A percentile compares a stretch with the other conserved stretches of the same genome.
Evolutionary conservation across 139 green algal genomes (phyloP).

Genomic region (Closterium sp.): DNA sequence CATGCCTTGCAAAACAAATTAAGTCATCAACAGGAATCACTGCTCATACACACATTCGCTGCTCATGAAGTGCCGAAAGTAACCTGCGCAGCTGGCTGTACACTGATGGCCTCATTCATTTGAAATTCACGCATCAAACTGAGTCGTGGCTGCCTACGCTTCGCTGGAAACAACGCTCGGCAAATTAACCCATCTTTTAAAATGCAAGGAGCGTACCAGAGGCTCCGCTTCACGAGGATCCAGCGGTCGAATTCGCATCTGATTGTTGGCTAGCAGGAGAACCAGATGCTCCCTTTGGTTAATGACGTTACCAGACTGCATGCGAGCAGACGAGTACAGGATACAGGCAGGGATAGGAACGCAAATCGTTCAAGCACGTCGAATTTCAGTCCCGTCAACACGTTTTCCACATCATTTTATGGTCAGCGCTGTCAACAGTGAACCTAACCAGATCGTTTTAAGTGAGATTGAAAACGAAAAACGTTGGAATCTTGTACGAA

Average conservation of each 20-base stretch:
- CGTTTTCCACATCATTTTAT: too few species aligned
- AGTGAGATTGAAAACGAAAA: too few species aligned
- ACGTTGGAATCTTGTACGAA: not conserved
- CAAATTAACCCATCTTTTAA: not conserved
- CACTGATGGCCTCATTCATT: not conserved
- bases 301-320: constrained; percentile 39
- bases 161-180: not conserved
- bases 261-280: constrained; percentile 36
- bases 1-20: not conserved
- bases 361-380: not conserved
- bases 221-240: not conserved
- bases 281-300: constrained; percentile 49
- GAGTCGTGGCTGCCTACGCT: not conserved
- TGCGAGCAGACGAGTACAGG: not conserved
- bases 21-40: not conserved
- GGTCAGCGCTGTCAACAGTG: not conserved
- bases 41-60: not conserved
- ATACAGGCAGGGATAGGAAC: not conserved
- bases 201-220: not conserved
- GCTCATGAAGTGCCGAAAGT: not conserved
- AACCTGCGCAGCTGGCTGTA: too few species aligned
- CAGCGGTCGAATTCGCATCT: constrained; percentile 9
- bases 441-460: not conserved
- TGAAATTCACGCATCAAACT: not conserved
- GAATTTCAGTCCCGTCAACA: not conserved